A percentile compares a stretch with the other conserved stretches of the same genome.
phyloP scores from a whole-genome alignment of 257 asterid genomes.

The Ehretia macrophylla region DNA sequence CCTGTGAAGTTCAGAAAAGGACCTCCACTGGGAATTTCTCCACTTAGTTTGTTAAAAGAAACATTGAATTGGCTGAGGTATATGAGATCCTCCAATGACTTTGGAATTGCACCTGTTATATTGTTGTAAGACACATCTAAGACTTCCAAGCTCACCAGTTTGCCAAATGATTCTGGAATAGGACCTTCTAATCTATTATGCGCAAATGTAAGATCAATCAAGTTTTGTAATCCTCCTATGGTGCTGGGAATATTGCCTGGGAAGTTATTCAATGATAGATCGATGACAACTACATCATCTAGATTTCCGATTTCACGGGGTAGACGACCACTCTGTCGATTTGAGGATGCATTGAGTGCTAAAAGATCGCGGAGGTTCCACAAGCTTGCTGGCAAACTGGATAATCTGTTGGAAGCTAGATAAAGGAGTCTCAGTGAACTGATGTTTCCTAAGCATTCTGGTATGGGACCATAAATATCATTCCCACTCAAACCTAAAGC shows the following conservation, averaged over 20 bases:
- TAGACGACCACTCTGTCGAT: constrained; percentile 10
- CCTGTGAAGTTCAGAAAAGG: neutral
- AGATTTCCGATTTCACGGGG: constrained; percentile 1
- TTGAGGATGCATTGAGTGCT: neutral
- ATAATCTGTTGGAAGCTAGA: neutral
- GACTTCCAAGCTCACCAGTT: neutral
- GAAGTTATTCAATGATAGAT: constrained; percentile 12
- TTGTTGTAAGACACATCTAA: constrained; percentile 11
- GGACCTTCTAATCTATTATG: neutral
- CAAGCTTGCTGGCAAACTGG: neutral
- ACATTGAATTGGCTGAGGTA: neutral
- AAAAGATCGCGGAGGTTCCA: neutral
- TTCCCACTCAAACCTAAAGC: constrained; percentile 32
- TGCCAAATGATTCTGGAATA: constrained; percentile 4
- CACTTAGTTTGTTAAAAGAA: constrained; percentile 3
- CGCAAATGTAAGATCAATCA: neutral
- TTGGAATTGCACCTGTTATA: constrained; percentile 6
- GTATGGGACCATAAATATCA: constrained; percentile 26
- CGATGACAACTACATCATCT: neutral
- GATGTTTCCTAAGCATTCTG: constrained; percentile 5
- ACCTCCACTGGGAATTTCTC: constrained; percentile 8
- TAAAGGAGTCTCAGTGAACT: neutral
- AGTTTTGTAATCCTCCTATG: constrained; percentile 14
- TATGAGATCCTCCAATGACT: constrained; percentile 7
- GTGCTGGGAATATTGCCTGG: constrained; percentile 43